Evolutionary conservation across 2,329 filamentous ascomycete species (phyloP).

Genomic region (Ceratocystis colombiana): DNA sequence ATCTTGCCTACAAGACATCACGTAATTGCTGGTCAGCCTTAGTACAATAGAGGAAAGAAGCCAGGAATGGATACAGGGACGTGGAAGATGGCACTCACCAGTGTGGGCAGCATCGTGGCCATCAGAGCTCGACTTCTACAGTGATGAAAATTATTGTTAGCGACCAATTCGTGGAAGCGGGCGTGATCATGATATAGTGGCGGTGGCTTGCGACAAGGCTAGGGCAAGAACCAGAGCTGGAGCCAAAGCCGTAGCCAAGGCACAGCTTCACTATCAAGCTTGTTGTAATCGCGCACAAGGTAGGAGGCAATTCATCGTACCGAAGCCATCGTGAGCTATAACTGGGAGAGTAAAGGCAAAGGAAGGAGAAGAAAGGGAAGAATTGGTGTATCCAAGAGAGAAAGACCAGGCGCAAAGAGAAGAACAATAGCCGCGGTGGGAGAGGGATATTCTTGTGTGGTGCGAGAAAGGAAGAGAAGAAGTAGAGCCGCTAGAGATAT

Average conservation of each 20-base stretch:
- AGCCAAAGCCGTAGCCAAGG: background rate
- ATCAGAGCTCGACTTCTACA: slow-evolving; percentile 22
- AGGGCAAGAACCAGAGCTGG: background rate
- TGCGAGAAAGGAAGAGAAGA: background rate
- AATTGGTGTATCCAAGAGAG: background rate
- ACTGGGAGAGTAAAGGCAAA: slow-evolving; percentile 3
- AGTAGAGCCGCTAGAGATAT: background rate
- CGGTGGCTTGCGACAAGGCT: slow-evolving; percentile 10
- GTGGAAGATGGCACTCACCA: slow-evolving; percentile 17
- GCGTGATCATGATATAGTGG: background rate
- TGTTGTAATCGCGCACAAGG: slow-evolving; percentile 5
- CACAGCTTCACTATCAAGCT: slow-evolving; percentile 8
- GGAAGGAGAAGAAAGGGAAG: background rate
- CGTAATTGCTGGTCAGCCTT: background rate
- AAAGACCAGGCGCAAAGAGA: background rate
- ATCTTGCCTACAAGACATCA: slow-evolving; percentile 42
- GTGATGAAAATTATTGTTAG: background rate
- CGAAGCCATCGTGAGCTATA: slow-evolving; percentile 22
- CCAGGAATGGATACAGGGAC: background rate
- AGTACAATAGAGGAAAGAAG: background rate
- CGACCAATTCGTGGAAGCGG: background rate
- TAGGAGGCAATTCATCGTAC: slow-evolving; percentile 19
- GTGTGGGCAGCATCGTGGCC: slow-evolving; percentile 23
- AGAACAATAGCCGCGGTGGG: background rate
- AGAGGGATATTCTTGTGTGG: too few species aligned